Percentiles rank a stretch among this genome's conserved stretches.
phyloP scores from a whole-genome alignment of 164 flowering plant species.

The Pachysandra terminalis region DNA sequence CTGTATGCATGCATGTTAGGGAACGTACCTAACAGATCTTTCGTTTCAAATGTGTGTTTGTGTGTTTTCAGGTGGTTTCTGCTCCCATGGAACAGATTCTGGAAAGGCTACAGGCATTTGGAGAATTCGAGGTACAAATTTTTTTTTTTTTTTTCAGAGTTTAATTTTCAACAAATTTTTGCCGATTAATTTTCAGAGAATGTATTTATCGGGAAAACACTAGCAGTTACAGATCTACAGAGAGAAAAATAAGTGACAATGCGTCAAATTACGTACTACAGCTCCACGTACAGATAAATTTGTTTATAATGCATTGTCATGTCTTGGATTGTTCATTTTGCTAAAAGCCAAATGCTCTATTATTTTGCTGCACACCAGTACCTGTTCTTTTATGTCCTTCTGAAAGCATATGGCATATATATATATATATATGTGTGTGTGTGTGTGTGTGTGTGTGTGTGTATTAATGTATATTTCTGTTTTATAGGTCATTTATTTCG shows the following conservation, averaged over 20 bases:
- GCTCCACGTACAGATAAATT: background rate
- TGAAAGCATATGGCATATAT: too few relatives aligned
- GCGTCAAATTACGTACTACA: too few relatives aligned
- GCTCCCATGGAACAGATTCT: constrained; percentile 37
- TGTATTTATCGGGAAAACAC: too few relatives aligned
- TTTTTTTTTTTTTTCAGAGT: too few relatives aligned
- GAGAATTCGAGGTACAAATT: constrained; percentile 84
- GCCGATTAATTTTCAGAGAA: too few relatives aligned
- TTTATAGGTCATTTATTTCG: constrained; percentile 66
- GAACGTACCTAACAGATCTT: constrained; percentile 6
- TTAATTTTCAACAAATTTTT: background rate
- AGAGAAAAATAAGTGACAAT: too few relatives aligned
- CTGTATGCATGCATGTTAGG: background rate
- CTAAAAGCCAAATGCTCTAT: background rate
- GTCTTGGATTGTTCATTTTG: background rate
- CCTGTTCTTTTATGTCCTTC: too few relatives aligned
- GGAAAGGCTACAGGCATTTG: constrained; percentile 67
- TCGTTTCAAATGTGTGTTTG: background rate
- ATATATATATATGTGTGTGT: too few relatives aligned
- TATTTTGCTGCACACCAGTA: background rate
- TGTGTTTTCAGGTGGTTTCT: constrained; percentile 43
- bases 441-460: too few relatives aligned
- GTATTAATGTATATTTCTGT: too few relatives aligned
- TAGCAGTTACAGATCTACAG: too few relatives aligned
- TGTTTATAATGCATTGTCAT: background rate